Evolutionary conservation across 176 grass and related monocot genomes (phyloP), one percentile per base, ranked within the genome.

Genomic region (Urochloa ruziziensis): DNA sequence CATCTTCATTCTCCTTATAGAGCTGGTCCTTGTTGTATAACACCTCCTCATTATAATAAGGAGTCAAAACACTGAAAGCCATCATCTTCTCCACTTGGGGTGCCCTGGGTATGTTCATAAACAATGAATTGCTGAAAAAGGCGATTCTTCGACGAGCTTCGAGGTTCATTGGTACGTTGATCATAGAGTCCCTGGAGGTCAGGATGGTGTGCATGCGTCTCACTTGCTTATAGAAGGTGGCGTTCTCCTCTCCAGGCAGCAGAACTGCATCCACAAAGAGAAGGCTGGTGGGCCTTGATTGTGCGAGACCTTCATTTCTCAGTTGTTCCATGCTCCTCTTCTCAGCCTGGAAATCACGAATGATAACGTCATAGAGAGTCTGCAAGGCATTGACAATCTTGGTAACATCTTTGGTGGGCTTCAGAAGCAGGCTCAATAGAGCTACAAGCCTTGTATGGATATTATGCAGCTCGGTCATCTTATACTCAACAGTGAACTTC

Each of bases 31-130:
- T 97, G 82, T 77, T 97, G 82, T 97, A 97, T 65, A 97, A 37
- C 82, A 97, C 90, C 64, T 97, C 95, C 86, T 97, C 95, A 44
- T 87, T 92, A 86, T 94, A 97, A 83, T 97, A 97, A 78, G 95
- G 95, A 6, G 95, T 97, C 84, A 97, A 79, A 27, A 97, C 95
- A 74, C 92, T 93, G 44, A 97, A 97, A 35, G 95, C 63, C 86
- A 89, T 89, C 95, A 97, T 97, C 84, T 97, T 97, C 88, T 97
- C 92, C 43, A 97, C 95, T 78, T 84, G 92, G 53, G 92, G 91
- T 35, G 95, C 95, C 62, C 95, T 74, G 19, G 95, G 95, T 94
- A 97, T 97, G 75, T 97, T 97, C 95, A 97, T 97, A 82, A 97
- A 97, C 65, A 97, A 85, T 24, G 95, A 97, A 73, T 97, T 97